phyloP scores from a whole-genome alignment of 306 rosid genomes.

The Vigna angularis region DNA sequence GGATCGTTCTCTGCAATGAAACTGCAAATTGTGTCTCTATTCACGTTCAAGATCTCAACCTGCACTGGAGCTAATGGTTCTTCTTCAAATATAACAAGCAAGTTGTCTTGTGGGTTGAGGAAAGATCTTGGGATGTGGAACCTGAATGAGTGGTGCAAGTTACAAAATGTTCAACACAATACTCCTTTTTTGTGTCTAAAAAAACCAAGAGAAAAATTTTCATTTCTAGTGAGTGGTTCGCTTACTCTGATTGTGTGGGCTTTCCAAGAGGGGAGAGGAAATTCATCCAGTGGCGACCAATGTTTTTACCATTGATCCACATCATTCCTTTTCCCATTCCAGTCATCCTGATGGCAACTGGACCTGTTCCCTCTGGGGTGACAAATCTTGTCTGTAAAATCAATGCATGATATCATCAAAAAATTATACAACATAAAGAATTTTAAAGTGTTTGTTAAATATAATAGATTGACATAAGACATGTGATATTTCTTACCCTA shows the following conservation, averaged over 20 bases:
- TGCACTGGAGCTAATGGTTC: constrained; percentile 47
- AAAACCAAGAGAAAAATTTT: not conserved
- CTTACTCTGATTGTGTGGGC: constrained; percentile 77
- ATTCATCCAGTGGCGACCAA: constrained; percentile 86
- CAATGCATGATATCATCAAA: not conserved
- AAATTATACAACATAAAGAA: too few species aligned
- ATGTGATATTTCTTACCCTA: constrained; percentile 55
- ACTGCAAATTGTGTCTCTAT: constrained; percentile 83
- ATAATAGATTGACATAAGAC: not conserved
- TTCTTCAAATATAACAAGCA: constrained; percentile 82
- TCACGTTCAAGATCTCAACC: constrained; percentile 60
- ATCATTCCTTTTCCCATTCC: constrained; percentile 89
- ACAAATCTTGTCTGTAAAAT: constrained; percentile 62
- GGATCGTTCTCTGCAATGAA: constrained; percentile 55
- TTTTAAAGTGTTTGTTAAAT: too few species aligned
- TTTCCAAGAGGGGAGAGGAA: constrained; percentile 61
- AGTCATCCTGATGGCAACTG: constrained; percentile 74
- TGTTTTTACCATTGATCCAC: constrained; percentile 78
- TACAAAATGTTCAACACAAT: constrained; percentile 6
- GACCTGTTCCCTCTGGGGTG: constrained; percentile 75
- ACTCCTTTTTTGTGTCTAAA: constrained; percentile 25
- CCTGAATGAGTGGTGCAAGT: constrained; percentile 24
- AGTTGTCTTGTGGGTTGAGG: constrained; percentile 57
- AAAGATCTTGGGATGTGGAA: constrained; percentile 85
- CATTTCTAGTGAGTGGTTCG: not conserved